Conservation (phyloP, 164 flowering plant species). For the Echeveria elegans region DNA sequence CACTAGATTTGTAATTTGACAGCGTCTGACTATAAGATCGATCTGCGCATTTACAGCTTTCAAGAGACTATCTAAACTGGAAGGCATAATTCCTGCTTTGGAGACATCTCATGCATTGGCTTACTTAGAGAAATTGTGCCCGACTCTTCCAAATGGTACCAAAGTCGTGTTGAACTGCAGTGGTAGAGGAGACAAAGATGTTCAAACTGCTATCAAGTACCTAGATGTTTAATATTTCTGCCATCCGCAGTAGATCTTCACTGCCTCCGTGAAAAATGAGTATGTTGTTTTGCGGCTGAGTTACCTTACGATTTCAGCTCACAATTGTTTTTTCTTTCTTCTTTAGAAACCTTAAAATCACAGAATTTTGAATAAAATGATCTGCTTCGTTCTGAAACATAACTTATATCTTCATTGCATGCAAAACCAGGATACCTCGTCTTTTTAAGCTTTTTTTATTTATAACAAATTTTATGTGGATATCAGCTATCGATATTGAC, state of each 20-base stretch:
- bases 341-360: too few relatives aligned
- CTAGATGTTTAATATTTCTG: not conserved
- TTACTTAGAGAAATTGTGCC: slow-evolving; percentile 78
- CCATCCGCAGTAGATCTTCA: not conserved
- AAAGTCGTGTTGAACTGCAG: slow-evolving; percentile 85
- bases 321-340: too few relatives aligned
- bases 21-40: not conserved
- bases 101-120: slow-evolving; percentile 96
- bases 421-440: too few relatives aligned
- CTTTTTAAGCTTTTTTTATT: too few relatives aligned
- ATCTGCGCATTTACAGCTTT: slow-evolving; percentile 43
- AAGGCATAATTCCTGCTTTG: slow-evolving; percentile 86
- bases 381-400: not conserved
- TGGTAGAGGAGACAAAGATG: slow-evolving; percentile 91
- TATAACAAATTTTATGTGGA: too few relatives aligned
- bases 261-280: not conserved
- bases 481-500: too few relatives aligned
- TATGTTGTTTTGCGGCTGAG: not conserved
- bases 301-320: too few relatives aligned
- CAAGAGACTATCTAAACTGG: slow-evolving; percentile 67
- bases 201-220: slow-evolving; percentile 72
- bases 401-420: too few relatives aligned
- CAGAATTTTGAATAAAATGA: too few relatives aligned
- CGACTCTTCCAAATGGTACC: slow-evolving; percentile 65
- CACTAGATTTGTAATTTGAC: not conserved